Base-by-base conservation (phyloP, 164 flowering plant genomes). In the Tetrastigma voinierianum region DNA sequence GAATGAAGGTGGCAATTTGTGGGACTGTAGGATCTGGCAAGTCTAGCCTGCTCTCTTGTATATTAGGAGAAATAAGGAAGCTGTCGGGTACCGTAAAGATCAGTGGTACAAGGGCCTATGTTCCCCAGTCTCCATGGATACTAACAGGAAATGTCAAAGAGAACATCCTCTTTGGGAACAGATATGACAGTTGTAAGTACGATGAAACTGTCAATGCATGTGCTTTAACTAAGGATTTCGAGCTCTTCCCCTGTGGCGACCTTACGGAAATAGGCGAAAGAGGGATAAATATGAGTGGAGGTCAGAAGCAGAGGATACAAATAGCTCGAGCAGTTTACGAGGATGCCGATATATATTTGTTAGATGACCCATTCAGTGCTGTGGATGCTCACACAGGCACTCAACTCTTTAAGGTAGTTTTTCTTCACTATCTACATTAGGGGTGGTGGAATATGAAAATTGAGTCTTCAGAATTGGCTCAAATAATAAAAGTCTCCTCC, bases 381-480 rank as follows among this genome's bases (percentile, higher is more conserved):
- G 98, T 95, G 58, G 99, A 95, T 85, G 98, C 98, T 69, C 98
- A 95, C 73, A 95, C 99, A 45, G 99, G 98, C 69, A 82, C 87
- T 21, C 94, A 95, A 72, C 87, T 95, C 62, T 92, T 95, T 73
- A 62, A 89, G 88, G 99, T 90, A 57, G 77, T 56, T 18, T n/a
- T 23, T 21, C 15, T 51, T 19, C n/a, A 54, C 10, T 18, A 16
- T 57, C 9, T 23, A 24, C 46, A 11, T 45, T 19, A 13, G 18
- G 48, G 9, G 40, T 4, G 23, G 10, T 57, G 43, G 7, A 11
- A 49, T 55, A 24, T 57, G 14, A 48, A 46, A 60, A 32, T 3
- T 6, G 14, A 4, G 19, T 23, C 24, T 64, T n/a, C 23, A 49
- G 4, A 17, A 0, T 23, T 46, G 1, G 23, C 7, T 44, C 51